Conservation (phyloP, 495 filamentous ascomycete genomes). For the Hypoxylon fragiforme region DNA sequence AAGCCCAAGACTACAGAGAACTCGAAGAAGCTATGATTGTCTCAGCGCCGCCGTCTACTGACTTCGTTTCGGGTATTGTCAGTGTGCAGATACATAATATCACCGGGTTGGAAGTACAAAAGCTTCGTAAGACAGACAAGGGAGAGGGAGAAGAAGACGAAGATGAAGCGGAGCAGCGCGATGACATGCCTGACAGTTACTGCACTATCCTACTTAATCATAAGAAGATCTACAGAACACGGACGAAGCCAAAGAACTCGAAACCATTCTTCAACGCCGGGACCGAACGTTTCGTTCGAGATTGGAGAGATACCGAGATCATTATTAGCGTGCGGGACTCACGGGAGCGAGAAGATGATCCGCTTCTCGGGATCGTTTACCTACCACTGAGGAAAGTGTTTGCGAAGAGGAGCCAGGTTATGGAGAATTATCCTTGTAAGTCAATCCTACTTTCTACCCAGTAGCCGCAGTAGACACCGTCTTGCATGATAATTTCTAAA, state of each 20-base stretch:
- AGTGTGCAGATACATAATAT: conserved; percentile 75
- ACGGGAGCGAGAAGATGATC: conserved; percentile 65
- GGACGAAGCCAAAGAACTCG: conserved; percentile 75
- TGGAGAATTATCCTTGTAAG: conserved; percentile 59
- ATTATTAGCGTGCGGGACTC: conserved; percentile 67
- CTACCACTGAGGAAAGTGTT: conserved; percentile 63
- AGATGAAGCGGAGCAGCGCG: conserved; percentile 62
- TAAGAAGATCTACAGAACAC: conserved; percentile 67
- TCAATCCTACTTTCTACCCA: conserved; percentile 26
- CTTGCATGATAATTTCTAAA: too few species aligned
- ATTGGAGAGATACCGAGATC: conserved; percentile 66
- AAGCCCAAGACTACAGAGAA: conserved; percentile 61
- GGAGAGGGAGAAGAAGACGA: conserved; percentile 46
- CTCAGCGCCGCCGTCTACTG: conserved; percentile 58
- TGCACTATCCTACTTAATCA: conserved; percentile 74
- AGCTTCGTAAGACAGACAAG: conserved; percentile 48
- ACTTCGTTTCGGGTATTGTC: conserved; percentile 64
- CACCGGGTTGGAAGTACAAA: conserved; percentile 64
- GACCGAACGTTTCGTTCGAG: conserved; percentile 70
- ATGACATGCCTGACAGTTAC: conserved; percentile 66
- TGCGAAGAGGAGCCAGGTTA: conserved; percentile 59
- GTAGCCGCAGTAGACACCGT: too few species aligned
- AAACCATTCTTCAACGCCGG: conserved; percentile 80
- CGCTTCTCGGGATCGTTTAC: conserved; percentile 68
- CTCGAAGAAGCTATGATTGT: conserved; percentile 58